Percentiles rank a stretch among this genome's conserved stretches.
These are phyloP conservation scores for Boletus albobrunnescens DNA, from an alignment of 1,284 basidiomycete species.

Conservation along the genomic window DNA sequence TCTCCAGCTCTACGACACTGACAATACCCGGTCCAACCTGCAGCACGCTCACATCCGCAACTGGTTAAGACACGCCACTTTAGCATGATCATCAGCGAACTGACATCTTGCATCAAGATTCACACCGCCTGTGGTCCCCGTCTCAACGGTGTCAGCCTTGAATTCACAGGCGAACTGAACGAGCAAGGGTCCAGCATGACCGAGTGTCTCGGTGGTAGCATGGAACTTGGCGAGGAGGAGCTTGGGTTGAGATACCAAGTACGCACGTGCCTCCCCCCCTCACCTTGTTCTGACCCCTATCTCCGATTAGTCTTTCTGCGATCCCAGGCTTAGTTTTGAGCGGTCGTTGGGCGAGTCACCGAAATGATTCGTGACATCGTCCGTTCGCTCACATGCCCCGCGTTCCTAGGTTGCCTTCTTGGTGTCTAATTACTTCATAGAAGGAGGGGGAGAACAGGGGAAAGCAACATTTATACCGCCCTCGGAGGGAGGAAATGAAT, in stretches of 20 bases:
- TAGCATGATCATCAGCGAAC: conserved; percentile 85
- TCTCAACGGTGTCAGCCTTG: conserved; percentile 92
- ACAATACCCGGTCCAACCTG: background rate
- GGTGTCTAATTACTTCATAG: conserved; percentile 75
- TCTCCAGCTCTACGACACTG: background rate
- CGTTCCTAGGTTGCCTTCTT: conserved; percentile 65
- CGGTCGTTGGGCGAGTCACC: conserved; percentile 65
- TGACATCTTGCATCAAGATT: conserved; percentile 79
- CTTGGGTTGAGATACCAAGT: conserved; percentile 74
- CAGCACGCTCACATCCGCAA: conserved; percentile 77
- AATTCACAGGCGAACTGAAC: conserved; percentile 94
- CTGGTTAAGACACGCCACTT: conserved; percentile 87
- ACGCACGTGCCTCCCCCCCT: conserved; percentile 8
- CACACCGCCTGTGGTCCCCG: conserved; percentile 70
- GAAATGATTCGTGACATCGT: background rate
- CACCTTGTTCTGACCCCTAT: conserved; percentile 4
- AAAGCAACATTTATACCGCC: conserved; percentile 28
- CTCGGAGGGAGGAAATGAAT: conserved; percentile 28
- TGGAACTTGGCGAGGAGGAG: conserved; percentile 73
- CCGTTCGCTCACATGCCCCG: background rate
- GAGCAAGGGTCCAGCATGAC: conserved; percentile 92
- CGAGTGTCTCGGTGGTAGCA: conserved; percentile 78
- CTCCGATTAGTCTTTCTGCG: conserved; percentile 65
- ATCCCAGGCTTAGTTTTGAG: conserved; percentile 79
- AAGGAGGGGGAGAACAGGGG: conserved; percentile 44